Evolutionary conservation across 1,284 basidiomycete genomes (phyloP), one percentile per base, ranked within the genome.

Genomic region (Papiliotrema fonsecae): DNA sequence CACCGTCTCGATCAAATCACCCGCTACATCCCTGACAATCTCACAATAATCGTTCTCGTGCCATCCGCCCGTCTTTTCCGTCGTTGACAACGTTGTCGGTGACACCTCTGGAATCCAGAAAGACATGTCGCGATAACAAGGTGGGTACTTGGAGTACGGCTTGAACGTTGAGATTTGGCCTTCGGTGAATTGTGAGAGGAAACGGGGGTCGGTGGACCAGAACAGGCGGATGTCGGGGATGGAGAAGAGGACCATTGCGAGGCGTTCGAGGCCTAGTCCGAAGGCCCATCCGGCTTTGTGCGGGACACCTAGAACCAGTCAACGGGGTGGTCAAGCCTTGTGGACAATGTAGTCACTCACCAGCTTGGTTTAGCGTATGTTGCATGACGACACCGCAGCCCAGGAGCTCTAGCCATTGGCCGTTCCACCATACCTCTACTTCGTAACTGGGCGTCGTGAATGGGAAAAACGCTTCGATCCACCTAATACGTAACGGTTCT

Each of bases 161-260:
- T 83, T 82, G 79, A 96, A 96, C 0, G 82, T 80, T 6, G 78
- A 82, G 57, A 96, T 86, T 50, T 83, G 73, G n/a, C 83, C 86
- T 30, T 79, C 74, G 28, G 77, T 73, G 74, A 98, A 99, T 62
- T 99, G 96, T 10, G 80, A 79, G 27, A 87, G 74, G 79, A 99
- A 99, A 9, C 94, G 85, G 18, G 79, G 64, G 65, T 99, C 96
- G 44, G 77, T 73, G 2, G 92, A 93, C 96, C 96, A 99, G 79
- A 99, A 99, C 13, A 99, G 78, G n/a, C 96, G 87, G 65, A 99
- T 98, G 70, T 99, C 96, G 3, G 94, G 96, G 49, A 98, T 96
- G 16, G 85, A 87, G 75, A 87, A 98, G 45, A 99, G 81, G 54
- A 98, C 85, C 96, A 99, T 99, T 26, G 94, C 92, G 58, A 98